Evolutionary conservation across 2,329 filamentous ascomycete genomes (phyloP).

Genomic region (Exophiala aquamarina): DNA sequence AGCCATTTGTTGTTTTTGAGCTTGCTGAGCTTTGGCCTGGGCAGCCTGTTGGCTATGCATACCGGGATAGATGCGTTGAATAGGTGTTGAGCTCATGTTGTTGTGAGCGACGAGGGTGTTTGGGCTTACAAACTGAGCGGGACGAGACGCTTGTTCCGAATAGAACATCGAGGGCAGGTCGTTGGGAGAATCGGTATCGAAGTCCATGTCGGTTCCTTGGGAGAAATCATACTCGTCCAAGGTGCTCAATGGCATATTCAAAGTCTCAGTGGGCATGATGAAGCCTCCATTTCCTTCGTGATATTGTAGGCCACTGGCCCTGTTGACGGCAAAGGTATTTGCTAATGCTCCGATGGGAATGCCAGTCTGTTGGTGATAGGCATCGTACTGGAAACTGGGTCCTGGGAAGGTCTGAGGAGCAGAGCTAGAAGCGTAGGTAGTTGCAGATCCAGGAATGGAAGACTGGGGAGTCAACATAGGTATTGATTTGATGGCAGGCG

Average conservation of each 20-base stretch:
- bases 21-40: constrained; percentile 64
- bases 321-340: constrained; percentile 75
- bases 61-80: constrained; percentile 82
- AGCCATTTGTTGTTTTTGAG: constrained; percentile 59
- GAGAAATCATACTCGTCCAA: constrained; percentile 61
- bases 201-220: constrained; percentile 62
- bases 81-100: constrained; percentile 40
- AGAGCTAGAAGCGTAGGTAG: constrained; percentile 38
- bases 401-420: constrained; percentile 65
- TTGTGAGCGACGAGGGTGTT: constrained; percentile 60
- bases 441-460: constrained; percentile 38
- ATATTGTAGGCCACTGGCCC: constrained; percentile 48
- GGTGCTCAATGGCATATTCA: constrained; percentile 37
- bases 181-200: constrained; percentile 63
- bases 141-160: constrained; percentile 41
- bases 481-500: constrained; percentile 34
- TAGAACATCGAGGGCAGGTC: constrained; percentile 65
- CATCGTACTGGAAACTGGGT: constrained; percentile 92
- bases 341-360: constrained; percentile 81
- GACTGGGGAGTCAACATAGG: constrained; percentile 38
- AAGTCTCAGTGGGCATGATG: constrained; percentile 41
- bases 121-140: constrained; percentile 68
- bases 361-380: constrained; percentile 93
- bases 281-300: constrained; percentile 37
- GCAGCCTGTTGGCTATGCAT: constrained; percentile 90